Base-by-base conservation (phyloP, 2,329 filamentous ascomycete genomes). In the Beauveria sp. region DNA sequence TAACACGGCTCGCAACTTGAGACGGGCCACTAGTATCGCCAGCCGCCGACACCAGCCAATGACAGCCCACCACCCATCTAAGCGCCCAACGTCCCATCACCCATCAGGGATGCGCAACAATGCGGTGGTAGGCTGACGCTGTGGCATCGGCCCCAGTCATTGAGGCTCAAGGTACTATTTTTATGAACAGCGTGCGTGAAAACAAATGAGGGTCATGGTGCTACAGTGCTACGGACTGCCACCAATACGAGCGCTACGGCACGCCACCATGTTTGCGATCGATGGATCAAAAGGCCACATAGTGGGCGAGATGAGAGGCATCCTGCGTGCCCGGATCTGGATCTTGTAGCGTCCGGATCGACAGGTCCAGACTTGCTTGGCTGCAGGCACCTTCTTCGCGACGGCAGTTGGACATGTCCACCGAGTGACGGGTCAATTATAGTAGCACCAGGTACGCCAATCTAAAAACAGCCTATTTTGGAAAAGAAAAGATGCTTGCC, bases 371-470 rank as follows among this genome's bases (percentile, higher is more conserved):
- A 59, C 57, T 59, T 51, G 18, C 24, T 54, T 52, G 48, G 40
- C 41, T 53, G 20, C 30, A 52, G 48, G 20, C 41, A 54, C 50
- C 46, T 44, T 40, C 18, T 26, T 48, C 14, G 50, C 30, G 24
- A 20, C 26, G 40, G 41, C 26, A 53, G 50, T 16, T 22, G 10
- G n/a, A 20, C 14, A 12, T 22, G 51, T 22, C 22, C 57, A 54
- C 28, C 34, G 47, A 67, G 61, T 68, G 68, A 67, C 64, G 66
- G 65, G 64, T 69, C 66, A 68, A 66, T 73, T 72, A 67, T 73
- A 74, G 74, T 65, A 74, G 69, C 73, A 72, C 75, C 76, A 64
- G 16, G 63, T 70, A 76, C 76, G 73, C 77, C 75, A 70, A 74
- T 75, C 72, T 75, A 74, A 61, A 37, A 53, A 61, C 53, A 46